Conservation (phyloP, 1,284 basidiomycete species). For the Ustilago xerochloae region DNA sequence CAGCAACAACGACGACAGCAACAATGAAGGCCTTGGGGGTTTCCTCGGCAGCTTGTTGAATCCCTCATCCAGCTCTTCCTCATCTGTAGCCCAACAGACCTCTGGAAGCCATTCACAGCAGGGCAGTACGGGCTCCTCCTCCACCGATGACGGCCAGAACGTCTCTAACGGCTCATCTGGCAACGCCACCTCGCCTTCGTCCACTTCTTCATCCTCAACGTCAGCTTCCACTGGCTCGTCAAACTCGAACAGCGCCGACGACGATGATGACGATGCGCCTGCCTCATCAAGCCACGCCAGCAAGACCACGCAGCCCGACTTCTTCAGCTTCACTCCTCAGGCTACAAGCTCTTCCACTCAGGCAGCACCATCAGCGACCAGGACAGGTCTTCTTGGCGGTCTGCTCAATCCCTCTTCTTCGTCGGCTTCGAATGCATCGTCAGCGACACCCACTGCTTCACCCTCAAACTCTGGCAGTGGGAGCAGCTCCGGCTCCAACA, state of each 20-base stretch:
- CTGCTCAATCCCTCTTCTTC: neutral
- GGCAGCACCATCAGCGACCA: constrained; percentile 3
- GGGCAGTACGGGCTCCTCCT: neutral
- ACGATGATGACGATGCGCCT: neutral
- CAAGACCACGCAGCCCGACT: constrained; percentile 25
- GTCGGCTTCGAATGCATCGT: neutral
- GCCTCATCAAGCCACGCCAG: constrained; percentile 12
- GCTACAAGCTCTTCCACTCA: constrained; percentile 12
- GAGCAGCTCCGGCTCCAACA: neutral
- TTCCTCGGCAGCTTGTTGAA: constrained; percentile 4
- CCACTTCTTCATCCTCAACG: constrained; percentile 5
- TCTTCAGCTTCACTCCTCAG: constrained; percentile 23
- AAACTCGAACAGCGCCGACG: neutral
- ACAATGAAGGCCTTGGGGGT: neutral
- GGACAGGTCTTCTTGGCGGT: neutral
- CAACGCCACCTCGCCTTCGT: neutral
- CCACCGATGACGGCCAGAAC: neutral
- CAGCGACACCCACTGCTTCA: neutral
- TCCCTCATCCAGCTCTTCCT: constrained; percentile 5
- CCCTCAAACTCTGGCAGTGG: neutral
- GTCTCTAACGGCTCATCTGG: neutral
- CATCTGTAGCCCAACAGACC: constrained; percentile 7
- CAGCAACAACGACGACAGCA: neutral
- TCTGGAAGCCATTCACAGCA: neutral
- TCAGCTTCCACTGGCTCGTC: constrained; percentile 1